A percentile compares a stretch with the other conserved stretches of the same genome.
Conservation (phyloP, 352 stramenopile species). For the Hyaloperonospora brassicae region DNA sequence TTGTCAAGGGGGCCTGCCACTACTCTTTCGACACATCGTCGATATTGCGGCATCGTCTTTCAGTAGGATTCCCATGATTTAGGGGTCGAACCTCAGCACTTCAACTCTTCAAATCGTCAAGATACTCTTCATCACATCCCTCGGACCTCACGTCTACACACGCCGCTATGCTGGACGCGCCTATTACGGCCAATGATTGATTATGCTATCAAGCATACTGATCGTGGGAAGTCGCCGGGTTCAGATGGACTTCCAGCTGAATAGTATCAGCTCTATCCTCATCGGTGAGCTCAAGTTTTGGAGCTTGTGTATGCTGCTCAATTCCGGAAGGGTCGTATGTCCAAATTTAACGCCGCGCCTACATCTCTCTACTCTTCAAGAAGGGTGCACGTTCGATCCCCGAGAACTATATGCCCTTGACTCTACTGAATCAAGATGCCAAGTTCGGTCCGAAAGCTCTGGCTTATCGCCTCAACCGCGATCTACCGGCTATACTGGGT, state of each 20-base stretch:
- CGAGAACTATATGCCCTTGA: background rate
- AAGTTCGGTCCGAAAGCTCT: too few relatives aligned
- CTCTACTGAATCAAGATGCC: background rate
- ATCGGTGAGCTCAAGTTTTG: background rate
- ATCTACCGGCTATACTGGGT: background rate
- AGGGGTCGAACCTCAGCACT: background rate
- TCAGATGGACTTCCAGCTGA: background rate
- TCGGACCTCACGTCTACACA: background rate
- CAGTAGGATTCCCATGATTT: slow-evolving; percentile 4
- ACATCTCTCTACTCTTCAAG: background rate
- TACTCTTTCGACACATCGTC: background rate
- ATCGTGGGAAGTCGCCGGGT: too few relatives aligned
- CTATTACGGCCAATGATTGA: background rate
- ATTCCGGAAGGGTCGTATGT: background rate
- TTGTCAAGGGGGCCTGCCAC: slow-evolving; percentile 4
- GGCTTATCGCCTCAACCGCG: slow-evolving; percentile 1
- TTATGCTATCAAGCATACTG: slow-evolving; percentile 2
- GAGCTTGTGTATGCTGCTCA: background rate
- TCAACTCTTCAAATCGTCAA: background rate
- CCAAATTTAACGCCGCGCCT: slow-evolving; percentile 3
- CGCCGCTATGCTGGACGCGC: background rate
- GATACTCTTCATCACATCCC: background rate
- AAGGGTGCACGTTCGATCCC: background rate
- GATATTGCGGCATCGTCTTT: slow-evolving; percentile 5
- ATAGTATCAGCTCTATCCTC: background rate